Evolutionary conservation across 129 eudicot species (phyloP).

Genomic region (carrot (Daucus carota)): DH1_v3.0 NC_030381.2:43005501-43006000

Average conservation of each 20-base stretch:
- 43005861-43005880: conserved; percentile 86
- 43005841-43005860: conserved; percentile 96
- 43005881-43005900: conserved; percentile 66
- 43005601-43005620: background rate
- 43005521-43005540: background rate
- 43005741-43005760: conserved; percentile 83
- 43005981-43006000: conserved; percentile 80
- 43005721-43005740: conserved; percentile 97
- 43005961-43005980: conserved; percentile 93
- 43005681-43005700: background rate
- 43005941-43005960: conserved; percentile 62
- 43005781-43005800: conserved; percentile 65
- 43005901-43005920: conserved; percentile 61
- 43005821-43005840: conserved; percentile 79
- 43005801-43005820: conserved; percentile 80
- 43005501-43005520: background rate
- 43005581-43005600: background rate
- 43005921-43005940: conserved; percentile 77
- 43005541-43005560: too few species aligned
- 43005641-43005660: background rate
- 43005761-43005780: conserved; percentile 97
- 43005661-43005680: background rate
- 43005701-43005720: conserved; percentile 77
- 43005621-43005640: background rate
- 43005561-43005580: background rate